These are phyloP conservation scores for Monosporascus sp. DNA, from an alignment of 2,329 filamentous ascomycete genomes.

Conservation along the genomic window DNA sequence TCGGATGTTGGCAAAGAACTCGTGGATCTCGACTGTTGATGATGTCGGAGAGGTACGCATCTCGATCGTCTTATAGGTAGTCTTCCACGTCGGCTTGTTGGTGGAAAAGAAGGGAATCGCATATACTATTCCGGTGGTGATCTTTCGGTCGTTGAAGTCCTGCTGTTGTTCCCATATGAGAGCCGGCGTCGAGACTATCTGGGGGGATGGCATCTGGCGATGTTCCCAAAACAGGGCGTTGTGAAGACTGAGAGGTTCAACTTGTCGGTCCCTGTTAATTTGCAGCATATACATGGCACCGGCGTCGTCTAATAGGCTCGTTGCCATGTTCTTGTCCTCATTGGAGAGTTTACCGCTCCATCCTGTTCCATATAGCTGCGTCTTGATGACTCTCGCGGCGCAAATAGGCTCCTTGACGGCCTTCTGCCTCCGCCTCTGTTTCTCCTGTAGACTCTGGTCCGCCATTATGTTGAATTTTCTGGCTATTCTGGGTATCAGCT, in stretches of 20 bases:
- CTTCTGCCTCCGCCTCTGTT: background rate
- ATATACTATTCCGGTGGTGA: background rate
- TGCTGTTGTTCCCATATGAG: background rate
- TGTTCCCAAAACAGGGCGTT: constrained; percentile 23
- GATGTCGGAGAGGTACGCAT: background rate
- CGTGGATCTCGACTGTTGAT: constrained; percentile 6
- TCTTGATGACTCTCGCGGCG: background rate
- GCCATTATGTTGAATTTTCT: background rate
- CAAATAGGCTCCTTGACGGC: background rate
- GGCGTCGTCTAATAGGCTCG: constrained; percentile 5
- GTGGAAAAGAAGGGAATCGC: constrained; percentile 9
- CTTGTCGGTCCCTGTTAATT: constrained; percentile 6
- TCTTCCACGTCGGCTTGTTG: constrained; percentile 3
- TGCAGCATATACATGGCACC: constrained; percentile 18
- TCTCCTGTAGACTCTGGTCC: background rate
- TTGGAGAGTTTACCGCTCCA: constrained; percentile 15
- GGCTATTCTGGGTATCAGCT: background rate
- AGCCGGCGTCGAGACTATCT: constrained; percentile 15
- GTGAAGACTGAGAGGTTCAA: constrained; percentile 10
- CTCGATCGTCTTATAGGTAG: constrained; percentile 2
- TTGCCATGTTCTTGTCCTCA: constrained; percentile 8
- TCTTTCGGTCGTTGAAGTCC: background rate
- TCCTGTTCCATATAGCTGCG: constrained; percentile 4
- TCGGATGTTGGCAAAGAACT: constrained; percentile 16
- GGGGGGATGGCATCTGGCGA: constrained; percentile 7